Evolutionary conservation across 805 yeast species (phyloP).

Genomic region (Myxozyma kluyveri): DNA sequence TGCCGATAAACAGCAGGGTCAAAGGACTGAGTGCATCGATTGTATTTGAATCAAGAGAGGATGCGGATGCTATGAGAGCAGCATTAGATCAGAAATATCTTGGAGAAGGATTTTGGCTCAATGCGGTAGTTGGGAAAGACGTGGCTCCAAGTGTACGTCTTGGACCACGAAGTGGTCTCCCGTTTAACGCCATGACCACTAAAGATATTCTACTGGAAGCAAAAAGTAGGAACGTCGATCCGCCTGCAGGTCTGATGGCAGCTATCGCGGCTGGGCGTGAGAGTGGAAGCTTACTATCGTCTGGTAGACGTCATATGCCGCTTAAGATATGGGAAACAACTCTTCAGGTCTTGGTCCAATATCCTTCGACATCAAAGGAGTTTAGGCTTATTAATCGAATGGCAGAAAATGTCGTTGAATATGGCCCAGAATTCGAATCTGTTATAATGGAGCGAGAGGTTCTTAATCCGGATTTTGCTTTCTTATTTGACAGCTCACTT

Average conservation of each 20-base stretch:
- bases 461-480: conserved; percentile 32
- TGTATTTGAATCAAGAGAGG: conserved; percentile 6
- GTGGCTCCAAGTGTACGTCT: conserved; percentile 7
- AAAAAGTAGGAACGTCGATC: not conserved
- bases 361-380: conserved; percentile 16
- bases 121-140: conserved; percentile 17
- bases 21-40: conserved; percentile 20
- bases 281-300: not conserved
- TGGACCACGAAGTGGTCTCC: conserved; percentile 11
- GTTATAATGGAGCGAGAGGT: conserved; percentile 31
- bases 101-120: conserved; percentile 24
- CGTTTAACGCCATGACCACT: conserved; percentile 13
- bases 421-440: conserved; percentile 35
- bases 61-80: conserved; percentile 11
- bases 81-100: conserved; percentile 20
- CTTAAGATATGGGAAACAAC: not conserved
- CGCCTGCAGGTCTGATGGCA: conserved; percentile 13
- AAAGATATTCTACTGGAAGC: not conserved
- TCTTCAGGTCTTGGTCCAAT: conserved; percentile 14
- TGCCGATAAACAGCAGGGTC: conserved; percentile 5
- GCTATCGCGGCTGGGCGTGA: conserved; percentile 1
- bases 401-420: conserved; percentile 31
- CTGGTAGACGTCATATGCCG: not conserved
- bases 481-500: conserved; percentile 29
- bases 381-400: conserved; percentile 30